Evolutionary conservation across 768 basidiomycete genomes (phyloP), one percentile per base, ranked within the genome.

Genomic region (Panaeolus papilionaceus): DNA sequence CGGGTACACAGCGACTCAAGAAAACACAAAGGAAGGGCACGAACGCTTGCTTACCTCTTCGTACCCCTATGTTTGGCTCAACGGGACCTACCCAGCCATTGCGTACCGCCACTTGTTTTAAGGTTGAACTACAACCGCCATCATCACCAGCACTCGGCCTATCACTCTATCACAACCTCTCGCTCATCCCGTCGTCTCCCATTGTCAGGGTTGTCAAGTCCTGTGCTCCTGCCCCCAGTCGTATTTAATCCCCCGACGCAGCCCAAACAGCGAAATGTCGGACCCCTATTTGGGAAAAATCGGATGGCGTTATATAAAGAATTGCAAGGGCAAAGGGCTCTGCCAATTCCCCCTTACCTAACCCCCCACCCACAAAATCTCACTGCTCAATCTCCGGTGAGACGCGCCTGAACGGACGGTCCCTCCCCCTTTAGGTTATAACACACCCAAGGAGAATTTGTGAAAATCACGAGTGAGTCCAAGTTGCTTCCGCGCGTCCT

Each of bases 291-390:
- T 58, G 28, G 54, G 14, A 58, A 33, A 37, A 58, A 33, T 58
- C n/a, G 28, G 54, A 58, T 58, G 33, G 54, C 28, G 54, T 28
- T 58, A 58, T 58, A 58, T 58, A 58, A 58, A 58, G 54, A 58
- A 33, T 58, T 12, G 54, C 28, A 33, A 28, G 4, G 49, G 54
- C 28, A 4, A 26, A 33, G 16, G 11, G 54, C 54, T 33, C 54
- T 58, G 28, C 54, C 54, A 58, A 37, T 58, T 11, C 28, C 28
- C 28, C 4, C 28, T 4, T 33, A 28, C 28, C 28, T 4, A n/a
- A n/a, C n/a, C n/a, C n/a, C n/a, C n/a, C n/a, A n/a, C 2, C 28
- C 28, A n/a, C n/a, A n/a, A 4, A 33, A 33, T 33, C 28, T 14
- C 3, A 7, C n/a, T 2, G 5, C 8, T 47, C 7, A 1, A 20